Conservation (phyloP, 129 eudicot species). For the Flaveria ramosissima region DNA sequence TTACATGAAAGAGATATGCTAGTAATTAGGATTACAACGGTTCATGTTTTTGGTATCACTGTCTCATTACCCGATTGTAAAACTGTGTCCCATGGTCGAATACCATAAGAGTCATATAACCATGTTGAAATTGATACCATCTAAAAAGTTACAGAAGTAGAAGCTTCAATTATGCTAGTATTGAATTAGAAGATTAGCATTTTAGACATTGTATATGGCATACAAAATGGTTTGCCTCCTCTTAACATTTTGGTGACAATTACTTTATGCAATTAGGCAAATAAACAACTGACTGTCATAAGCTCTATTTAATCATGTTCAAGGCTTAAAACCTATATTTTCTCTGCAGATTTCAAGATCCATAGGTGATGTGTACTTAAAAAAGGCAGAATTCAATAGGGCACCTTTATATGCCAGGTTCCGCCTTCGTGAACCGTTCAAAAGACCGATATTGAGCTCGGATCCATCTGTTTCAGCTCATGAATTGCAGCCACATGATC, state of each 20-base stretch:
- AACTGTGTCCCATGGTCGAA: background rate
- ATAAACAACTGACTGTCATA: background rate
- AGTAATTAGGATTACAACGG: background rate
- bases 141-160: too few relatives aligned
- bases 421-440: slow-evolving; percentile 86
- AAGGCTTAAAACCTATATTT: background rate
- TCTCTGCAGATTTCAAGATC: slow-evolving; percentile 77
- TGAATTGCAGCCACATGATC: slow-evolving; percentile 81
- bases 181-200: too few relatives aligned
- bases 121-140: background rate
- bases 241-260: background rate
- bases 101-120: background rate
- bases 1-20: background rate
- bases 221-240: too few relatives aligned
- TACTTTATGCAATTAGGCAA: background rate
- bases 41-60: background rate
- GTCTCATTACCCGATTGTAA: background rate
- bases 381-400: slow-evolving; percentile 84
- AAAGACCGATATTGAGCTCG: slow-evolving; percentile 83
- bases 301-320: background rate
- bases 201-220: too few relatives aligned
- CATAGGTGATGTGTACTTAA: slow-evolving; percentile 85
- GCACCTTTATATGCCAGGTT: slow-evolving; percentile 80
- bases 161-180: too few relatives aligned
- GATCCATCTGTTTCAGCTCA: slow-evolving; percentile 78